Evolutionary conservation across 495 filamentous ascomycete species (phyloP), one percentile per base, ranked within the genome.

Genomic region (Aspergillus bridgeri): DNA sequence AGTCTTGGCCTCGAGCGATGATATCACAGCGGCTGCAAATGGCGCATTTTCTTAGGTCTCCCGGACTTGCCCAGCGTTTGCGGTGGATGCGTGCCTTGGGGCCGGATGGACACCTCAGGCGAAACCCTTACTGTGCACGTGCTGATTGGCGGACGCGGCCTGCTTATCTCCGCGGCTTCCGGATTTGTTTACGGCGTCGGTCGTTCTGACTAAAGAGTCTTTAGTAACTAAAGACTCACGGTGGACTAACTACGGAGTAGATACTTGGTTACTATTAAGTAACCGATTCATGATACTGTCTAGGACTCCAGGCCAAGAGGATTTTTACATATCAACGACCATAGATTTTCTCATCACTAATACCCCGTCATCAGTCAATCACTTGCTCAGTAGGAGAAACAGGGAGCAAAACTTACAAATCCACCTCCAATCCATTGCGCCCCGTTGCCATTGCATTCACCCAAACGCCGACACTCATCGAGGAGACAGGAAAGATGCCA

Each of bases 381-480:
- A 48, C 6, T 21, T 17, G 0, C 3, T 20, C 23, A 48, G 15
- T 13, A 3, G 6, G 23, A 11, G 4, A 21, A 48, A 22, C 2
- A 22, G 18, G 20, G n/a, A n/a, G n/a, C n/a, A 48, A 22, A 38
- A 38, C 33, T 38, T 38, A 38, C 33, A 38, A 38, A 2, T 15
- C 0, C 33, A 38, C 2, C 17, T 15, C 13, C 33, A 38, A 15
- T 4, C 9, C 1, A 38, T 15, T 79, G 56, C 82, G 69, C 6
- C 77, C 79, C 25, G 79, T 73, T 15, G 80, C 81, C n/a, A 70
- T 69, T 48, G 76, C 75, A 58, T 84, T 81, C 13, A 86, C 83
- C 80, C 83, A 88, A 13, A 87, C 77, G 55, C 82, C 78, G 4
- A 86, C 79, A 62, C 79, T 83, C 46, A 75, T 78, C 7, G 72